Evolutionary conservation across 2,329 filamentous ascomycete species (phyloP).

Genomic region (Aspergillus novoparasiticus): DNA sequence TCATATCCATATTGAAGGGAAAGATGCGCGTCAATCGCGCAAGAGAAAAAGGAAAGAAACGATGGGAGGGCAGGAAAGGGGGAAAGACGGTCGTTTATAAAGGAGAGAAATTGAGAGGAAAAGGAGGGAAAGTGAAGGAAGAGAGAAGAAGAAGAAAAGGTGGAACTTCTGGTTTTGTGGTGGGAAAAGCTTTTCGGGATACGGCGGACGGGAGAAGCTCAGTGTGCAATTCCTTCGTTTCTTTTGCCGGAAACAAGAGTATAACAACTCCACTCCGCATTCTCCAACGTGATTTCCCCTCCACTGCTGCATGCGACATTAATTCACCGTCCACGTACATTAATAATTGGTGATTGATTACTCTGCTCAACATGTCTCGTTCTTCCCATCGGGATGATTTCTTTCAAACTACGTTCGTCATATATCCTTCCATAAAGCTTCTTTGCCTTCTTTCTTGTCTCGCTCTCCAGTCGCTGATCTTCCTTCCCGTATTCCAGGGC

Average conservation of each 20-base stretch:
- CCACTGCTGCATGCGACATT: background rate
- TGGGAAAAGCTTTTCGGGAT: conserved; percentile 30
- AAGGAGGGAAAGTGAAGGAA: conserved; percentile 24
- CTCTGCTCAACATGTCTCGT: conserved; percentile 57
- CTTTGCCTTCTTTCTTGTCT: background rate
- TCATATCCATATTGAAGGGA: conserved; percentile 49
- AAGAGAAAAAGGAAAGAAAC: conserved; percentile 27
- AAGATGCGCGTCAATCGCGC: conserved; percentile 37
- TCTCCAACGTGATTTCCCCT: background rate
- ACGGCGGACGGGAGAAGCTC: conserved; percentile 37
- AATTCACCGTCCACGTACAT: background rate
- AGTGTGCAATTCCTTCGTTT: conserved; percentile 30
- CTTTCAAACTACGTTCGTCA: conserved; percentile 83
- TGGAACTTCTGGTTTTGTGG: conserved; percentile 30
- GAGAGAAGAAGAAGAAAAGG: conserved; percentile 24
- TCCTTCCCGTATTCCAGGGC: conserved; percentile 39
- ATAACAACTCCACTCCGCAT: background rate
- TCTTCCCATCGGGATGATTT: conserved; percentile 78
- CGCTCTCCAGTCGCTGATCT: conserved; percentile 14
- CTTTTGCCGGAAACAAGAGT: conserved; percentile 6
- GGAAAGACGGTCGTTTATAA: conserved; percentile 16
- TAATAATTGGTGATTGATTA: too few species aligned
- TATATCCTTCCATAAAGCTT: background rate
- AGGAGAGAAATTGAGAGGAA: conserved; percentile 21
- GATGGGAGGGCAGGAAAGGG: conserved; percentile 24